A percentile compares a stretch with the other conserved stretches of the same genome.
Conservation (phyloP, 306 rosid genomes). For the Rosa lucieae region DNA sequence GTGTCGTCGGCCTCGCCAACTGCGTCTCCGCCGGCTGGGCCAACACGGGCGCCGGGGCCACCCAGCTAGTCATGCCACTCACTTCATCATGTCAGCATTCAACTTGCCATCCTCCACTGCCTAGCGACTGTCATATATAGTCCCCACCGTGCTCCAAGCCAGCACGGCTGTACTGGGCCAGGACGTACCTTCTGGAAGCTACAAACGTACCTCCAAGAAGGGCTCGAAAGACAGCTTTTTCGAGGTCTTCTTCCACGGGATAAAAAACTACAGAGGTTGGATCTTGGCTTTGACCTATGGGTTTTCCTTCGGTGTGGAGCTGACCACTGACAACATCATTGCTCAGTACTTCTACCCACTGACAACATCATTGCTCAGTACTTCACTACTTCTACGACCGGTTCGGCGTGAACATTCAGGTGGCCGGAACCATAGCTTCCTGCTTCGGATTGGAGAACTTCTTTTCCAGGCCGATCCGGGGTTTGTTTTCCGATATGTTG, state of each 20-base stretch:
- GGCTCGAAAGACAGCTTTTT: not conserved
- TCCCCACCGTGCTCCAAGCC: slow-evolving; percentile 44
- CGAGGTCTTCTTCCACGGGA: slow-evolving; percentile 26
- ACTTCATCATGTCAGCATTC: slow-evolving; percentile 22
- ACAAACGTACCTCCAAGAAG: not conserved
- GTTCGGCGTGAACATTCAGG: slow-evolving; percentile 41
- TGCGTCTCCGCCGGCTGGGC: slow-evolving; percentile 72
- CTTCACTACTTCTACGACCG: slow-evolving; percentile 56
- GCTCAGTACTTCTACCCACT: slow-evolving; percentile 51
- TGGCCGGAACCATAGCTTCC: slow-evolving; percentile 54
- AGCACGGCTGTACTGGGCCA: slow-evolving; percentile 48
- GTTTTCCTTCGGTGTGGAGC: slow-evolving; percentile 51
- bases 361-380: slow-evolving; percentile 57
- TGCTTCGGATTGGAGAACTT: slow-evolving; percentile 58
- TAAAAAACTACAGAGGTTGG: slow-evolving; percentile 58
- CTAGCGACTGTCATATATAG: slow-evolving; percentile 43
- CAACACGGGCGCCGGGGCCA: slow-evolving; percentile 50
- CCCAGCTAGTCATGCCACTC: slow-evolving; percentile 60
- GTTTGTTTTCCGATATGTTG: slow-evolving; percentile 48
- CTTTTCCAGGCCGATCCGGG: slow-evolving; percentile 55
- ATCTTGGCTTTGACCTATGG: slow-evolving; percentile 45
- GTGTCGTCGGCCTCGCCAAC: slow-evolving; percentile 54
- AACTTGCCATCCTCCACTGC: slow-evolving; percentile 41
- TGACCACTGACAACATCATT: slow-evolving; percentile 52
- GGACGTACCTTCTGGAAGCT: slow-evolving; percentile 34